Evolutionary conservation across 2,329 filamentous ascomycete genomes (phyloP), one percentile per base, ranked within the genome.

Genomic region (Trichoderma asperellum): DNA sequence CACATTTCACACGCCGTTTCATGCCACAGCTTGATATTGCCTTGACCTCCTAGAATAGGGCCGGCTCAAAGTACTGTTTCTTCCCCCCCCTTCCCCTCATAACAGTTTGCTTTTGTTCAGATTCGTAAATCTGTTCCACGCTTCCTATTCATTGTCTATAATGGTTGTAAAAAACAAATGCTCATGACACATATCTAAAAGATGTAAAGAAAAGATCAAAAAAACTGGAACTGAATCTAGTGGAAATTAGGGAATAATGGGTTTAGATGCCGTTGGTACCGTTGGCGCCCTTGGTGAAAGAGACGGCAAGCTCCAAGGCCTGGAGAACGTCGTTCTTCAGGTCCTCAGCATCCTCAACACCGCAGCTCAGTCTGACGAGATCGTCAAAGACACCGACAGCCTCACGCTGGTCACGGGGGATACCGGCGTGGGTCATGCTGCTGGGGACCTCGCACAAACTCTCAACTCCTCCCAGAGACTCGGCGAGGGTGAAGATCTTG

Each of bases 401-500:
- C 85, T 99, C 96, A 69, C 96, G 87, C 84, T 97, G 89, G 71
- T 94, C 94, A 79, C 87, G 89, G 61, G 96, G 96, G 73, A 99
- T 99, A 70, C 95, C 96, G 29, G 94, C 92, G 81, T 99, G 96
- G 21, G 96, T 99, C 96, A 99, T 99, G 81, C 90, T 92, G 75
- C 92, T 92, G 27, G 96, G 96, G 2, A 99, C 88, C 83, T 99
- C 96, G 74, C 94, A 91, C 71, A 99, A 85, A 76, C 88, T 92
- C 87, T 99, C 96, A 59, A 99, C 91, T 68, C 95, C 96, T 71
- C 96, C 96, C 29, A 99, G 83, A 70, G 89, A 93, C 86, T 99
- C 96, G 35, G 96, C 96, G 7, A 99, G 86, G 1, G 94, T 97
- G 83, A 97, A 98, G 79, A 99, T 89, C 77, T 89, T 89, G 55